Conservation (phyloP, 306 rosid genomes). For the Calophaca sinica region DNA sequence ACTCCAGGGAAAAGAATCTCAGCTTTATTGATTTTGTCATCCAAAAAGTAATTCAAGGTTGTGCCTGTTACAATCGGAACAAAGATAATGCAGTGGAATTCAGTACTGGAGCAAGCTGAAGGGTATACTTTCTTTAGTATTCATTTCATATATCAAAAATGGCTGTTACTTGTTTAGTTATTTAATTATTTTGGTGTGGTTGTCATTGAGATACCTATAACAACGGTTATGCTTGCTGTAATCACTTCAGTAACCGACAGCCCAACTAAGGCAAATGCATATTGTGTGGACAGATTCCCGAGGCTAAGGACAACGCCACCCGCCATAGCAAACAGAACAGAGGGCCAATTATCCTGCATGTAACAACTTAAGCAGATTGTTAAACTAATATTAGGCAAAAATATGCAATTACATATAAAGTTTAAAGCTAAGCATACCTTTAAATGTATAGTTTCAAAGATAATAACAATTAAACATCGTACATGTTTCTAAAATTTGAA, state of each 20-base stretch:
- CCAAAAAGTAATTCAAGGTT: conserved; percentile 87
- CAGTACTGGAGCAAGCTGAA: neutral
- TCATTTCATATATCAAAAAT: neutral
- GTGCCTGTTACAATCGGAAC: conserved; percentile 67
- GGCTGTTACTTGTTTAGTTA: neutral
- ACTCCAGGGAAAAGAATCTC: conserved; percentile 91
- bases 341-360: conserved; percentile 85
- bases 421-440: conserved; percentile 38
- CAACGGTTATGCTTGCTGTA: conserved; percentile 78
- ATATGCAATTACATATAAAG: conserved; percentile 46
- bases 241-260: conserved; percentile 85
- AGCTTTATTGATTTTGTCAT: conserved; percentile 79
- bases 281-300: conserved; percentile 83
- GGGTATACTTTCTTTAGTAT: neutral
- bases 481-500: neutral
- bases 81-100: conserved; percentile 31
- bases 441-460: conserved; percentile 17
- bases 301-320: conserved; percentile 87
- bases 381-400: conserved; percentile 31
- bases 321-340: conserved; percentile 84
- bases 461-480: neutral
- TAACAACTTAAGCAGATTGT: conserved; percentile 27
- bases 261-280: conserved; percentile 89
- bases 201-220: conserved; percentile 62
- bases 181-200: neutral